Base-by-base conservation (phyloP, 2,329 filamentous ascomycete species). In the Phialemoniopsis sp. region DNA sequence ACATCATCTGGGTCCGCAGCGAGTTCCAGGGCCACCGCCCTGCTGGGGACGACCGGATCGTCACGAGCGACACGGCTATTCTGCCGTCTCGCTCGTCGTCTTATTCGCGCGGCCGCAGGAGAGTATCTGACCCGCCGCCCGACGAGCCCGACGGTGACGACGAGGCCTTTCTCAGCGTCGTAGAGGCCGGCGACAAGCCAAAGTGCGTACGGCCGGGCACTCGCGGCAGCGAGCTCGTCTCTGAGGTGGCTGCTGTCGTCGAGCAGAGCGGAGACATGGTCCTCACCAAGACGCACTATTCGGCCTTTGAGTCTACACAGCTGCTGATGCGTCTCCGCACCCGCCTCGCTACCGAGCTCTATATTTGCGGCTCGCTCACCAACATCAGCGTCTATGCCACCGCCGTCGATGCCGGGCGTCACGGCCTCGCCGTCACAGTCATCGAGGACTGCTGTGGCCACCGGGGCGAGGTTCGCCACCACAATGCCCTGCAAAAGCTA, bases 381-480 rank as follows among this genome's bases (percentile, higher is more conserved):
- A 96, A 97, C 53, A 70, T 94, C 29, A 90, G 89, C 26, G 82
- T 97, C 34, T 89, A 93, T 56, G 91, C 93, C 8, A 96, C 91
- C 1, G 89, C 89, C 4, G 73, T 95, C 46, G 93, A 96, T 55
- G 93, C 91, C 10, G 90, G 88, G 2, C 79, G 85, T 15, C 86
- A 96, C 59, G 93, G 90, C 5, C 82, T 95, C 53, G 73, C 80
- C n/a, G 88, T 96, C 53, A 93, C 86, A 5, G 69, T 97, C 12
- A 69, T 97, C 30, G 83, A 93, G 38, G 89, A 97, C 58, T 96
- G 90, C 59, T 80, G 95, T 40, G 90, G 89, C 10, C 95, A 84
- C 54, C 80, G 87, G 34, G 81, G 72, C 50, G 77, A 81, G 42
- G 61, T 68, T 14, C 79, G 88, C 32, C 89, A 95, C 50, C 68